These are phyloP conservation scores for Mitragyna speciosa DNA, from an alignment of 257 asterid species.

Conservation along the genomic window DNA sequence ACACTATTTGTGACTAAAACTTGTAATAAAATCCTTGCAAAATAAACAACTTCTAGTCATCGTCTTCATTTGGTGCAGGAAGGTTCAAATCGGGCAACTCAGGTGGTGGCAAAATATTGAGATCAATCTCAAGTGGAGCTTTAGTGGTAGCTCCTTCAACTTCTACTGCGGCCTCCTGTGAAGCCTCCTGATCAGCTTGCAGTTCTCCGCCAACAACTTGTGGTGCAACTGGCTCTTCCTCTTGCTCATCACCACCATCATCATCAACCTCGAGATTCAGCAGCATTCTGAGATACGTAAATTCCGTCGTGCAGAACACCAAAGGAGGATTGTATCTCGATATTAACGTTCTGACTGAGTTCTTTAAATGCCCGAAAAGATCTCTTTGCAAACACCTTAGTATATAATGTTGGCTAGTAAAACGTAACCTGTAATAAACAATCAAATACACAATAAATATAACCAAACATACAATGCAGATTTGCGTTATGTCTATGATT, in stretches of 20 bases:
- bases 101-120: not conserved
- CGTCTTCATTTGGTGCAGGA: not conserved
- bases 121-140: not conserved
- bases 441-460: too few species aligned
- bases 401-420: not conserved
- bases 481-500: too few species aligned
- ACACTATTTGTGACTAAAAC: not conserved
- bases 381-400: not conserved
- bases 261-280: not conserved
- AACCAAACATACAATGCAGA: too few species aligned
- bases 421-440: too few species aligned
- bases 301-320: not conserved
- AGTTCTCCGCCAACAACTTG: not conserved
- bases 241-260: not conserved
- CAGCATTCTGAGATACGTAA: not conserved
- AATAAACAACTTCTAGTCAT: not conserved
- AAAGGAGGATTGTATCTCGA: constrained; percentile 12
- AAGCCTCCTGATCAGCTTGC: not conserved
- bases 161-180: not conserved
- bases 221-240: too few species aligned
- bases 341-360: not conserved
- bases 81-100: not conserved
- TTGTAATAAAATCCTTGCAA: not conserved
- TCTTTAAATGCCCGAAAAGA: not conserved
- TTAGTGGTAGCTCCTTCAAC: not conserved